Evolutionary conservation across 139 green algal genomes (phyloP).

Genomic region (Pleodorina starrii): DNA sequence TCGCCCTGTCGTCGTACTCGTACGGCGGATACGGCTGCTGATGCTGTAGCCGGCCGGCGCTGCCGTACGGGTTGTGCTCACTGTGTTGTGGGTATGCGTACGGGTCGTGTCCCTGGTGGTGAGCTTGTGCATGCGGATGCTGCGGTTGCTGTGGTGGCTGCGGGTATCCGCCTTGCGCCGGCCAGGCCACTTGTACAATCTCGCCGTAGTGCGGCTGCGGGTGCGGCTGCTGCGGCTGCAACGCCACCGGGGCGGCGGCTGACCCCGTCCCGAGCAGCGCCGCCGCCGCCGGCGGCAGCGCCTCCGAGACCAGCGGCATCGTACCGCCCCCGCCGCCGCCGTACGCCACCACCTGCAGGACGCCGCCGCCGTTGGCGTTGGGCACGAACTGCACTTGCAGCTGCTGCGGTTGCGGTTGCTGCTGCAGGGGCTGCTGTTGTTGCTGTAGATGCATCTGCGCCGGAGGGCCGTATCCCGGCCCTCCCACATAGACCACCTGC

Average conservation of each 20-base stretch:
- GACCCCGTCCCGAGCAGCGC: not conserved
- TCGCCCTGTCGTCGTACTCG: not conserved
- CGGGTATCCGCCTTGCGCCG: not conserved
- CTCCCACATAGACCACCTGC: not conserved
- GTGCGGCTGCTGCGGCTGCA: not conserved
- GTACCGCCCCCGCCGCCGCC: not conserved
- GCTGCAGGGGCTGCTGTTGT: not conserved
- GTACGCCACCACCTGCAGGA: conserved; percentile 4
- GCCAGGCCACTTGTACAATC: not conserved
- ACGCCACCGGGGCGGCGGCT: not conserved
- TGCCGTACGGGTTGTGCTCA: conserved; percentile 17
- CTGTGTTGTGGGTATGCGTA: not conserved
- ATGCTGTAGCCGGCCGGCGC: not conserved
- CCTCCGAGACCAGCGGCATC: not conserved
- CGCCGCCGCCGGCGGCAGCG: not conserved
- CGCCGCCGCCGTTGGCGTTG: not conserved
- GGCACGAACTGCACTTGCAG: conserved; percentile 1
- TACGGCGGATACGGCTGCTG: not conserved
- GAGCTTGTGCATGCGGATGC: not conserved
- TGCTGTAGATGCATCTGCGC: not conserved
- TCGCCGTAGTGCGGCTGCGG: conserved; percentile 15
- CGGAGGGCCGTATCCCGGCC: not conserved
- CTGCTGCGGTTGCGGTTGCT: conserved; percentile 20
- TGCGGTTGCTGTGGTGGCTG: not conserved
- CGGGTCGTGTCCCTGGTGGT: not conserved